A percentile compares a stretch with the other conserved stretches of the same genome.
Conservation (phyloP, 768 basidiomycete genomes). For the Sarcodon aspratus region DNA sequence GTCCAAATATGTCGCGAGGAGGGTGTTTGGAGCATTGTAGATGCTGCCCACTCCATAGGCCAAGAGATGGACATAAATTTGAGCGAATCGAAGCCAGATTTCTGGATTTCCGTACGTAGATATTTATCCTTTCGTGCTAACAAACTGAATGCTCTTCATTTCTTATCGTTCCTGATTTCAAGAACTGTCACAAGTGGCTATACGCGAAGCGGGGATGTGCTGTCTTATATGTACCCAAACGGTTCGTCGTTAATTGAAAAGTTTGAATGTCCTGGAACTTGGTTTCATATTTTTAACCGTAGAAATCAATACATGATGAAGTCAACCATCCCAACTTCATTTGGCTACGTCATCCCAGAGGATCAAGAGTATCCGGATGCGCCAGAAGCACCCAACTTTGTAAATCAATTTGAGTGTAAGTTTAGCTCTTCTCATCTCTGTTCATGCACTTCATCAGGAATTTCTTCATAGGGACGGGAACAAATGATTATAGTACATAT, state of each 20-base stretch:
- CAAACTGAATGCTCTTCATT: neutral
- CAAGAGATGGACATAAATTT: constrained; percentile 57
- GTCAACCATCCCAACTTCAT: constrained; percentile 46
- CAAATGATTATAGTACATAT: constrained; percentile 41
- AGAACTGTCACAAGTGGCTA: constrained; percentile 88
- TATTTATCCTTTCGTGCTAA: neutral
- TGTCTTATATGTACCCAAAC: constrained; percentile 61
- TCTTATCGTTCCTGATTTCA: neutral
- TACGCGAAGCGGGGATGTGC: constrained; percentile 57
- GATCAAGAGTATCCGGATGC: constrained; percentile 18
- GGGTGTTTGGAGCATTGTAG: constrained; percentile 56
- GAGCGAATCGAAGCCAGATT: constrained; percentile 47
- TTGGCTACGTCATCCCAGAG: constrained; percentile 36
- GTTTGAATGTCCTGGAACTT: neutral
- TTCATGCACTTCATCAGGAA: neutral
- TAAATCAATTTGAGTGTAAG: constrained; percentile 40
- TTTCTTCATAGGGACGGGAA: constrained; percentile 43
- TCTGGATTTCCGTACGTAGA: constrained; percentile 58
- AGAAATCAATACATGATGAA: constrained; percentile 59
- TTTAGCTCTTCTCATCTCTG: constrained; percentile 8
- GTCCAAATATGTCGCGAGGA: constrained; percentile 53
- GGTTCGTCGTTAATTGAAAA: constrained; percentile 21
- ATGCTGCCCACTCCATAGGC: constrained; percentile 73
- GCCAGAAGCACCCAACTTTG: constrained; percentile 25
- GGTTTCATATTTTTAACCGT: neutral